Conservation (phyloP, 2,329 filamentous ascomycete genomes). For the Diplocarpon mali region DNA sequence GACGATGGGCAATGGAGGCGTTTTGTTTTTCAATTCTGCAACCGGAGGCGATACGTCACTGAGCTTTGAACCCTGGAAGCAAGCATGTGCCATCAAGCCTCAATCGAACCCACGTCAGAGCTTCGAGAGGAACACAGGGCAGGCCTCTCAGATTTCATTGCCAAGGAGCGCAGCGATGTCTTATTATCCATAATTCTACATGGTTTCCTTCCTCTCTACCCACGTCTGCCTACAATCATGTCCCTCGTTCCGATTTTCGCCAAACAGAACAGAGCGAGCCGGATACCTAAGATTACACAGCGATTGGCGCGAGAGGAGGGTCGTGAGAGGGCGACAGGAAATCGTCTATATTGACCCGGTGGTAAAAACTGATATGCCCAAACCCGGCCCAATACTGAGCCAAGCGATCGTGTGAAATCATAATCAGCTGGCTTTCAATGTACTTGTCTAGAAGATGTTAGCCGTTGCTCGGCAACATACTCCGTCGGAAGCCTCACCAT, state of each 20-base stretch:
- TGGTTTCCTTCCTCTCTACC: too few species aligned
- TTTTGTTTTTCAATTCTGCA: slow-evolving; percentile 1
- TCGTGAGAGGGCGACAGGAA: slow-evolving; percentile 27
- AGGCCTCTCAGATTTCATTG: too few species aligned
- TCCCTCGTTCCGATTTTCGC: too few species aligned
- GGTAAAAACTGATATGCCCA: slow-evolving; percentile 48
- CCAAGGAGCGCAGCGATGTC: too few species aligned
- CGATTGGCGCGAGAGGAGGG: background rate
- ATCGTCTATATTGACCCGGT: slow-evolving; percentile 47
- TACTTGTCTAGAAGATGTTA: slow-evolving; percentile 49
- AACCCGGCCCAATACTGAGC: slow-evolving; percentile 72
- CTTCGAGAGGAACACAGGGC: too few species aligned
- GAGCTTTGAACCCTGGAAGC: too few species aligned
- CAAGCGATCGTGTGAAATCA: slow-evolving; percentile 65
- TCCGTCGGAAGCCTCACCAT: slow-evolving; percentile 45
- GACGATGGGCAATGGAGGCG: background rate
- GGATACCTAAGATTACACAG: background rate
- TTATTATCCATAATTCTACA: too few species aligned
- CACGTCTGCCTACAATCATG: too few species aligned
- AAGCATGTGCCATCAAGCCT: too few species aligned
- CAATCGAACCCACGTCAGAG: too few species aligned
- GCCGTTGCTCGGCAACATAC: slow-evolving; percentile 1
- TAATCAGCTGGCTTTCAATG: slow-evolving; percentile 63
- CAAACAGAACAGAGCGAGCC: background rate
- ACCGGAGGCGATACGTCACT: background rate